phyloP scores from a whole-genome alignment of 1,284 basidiomycete species.

The Marasmius oreades region DNA sequence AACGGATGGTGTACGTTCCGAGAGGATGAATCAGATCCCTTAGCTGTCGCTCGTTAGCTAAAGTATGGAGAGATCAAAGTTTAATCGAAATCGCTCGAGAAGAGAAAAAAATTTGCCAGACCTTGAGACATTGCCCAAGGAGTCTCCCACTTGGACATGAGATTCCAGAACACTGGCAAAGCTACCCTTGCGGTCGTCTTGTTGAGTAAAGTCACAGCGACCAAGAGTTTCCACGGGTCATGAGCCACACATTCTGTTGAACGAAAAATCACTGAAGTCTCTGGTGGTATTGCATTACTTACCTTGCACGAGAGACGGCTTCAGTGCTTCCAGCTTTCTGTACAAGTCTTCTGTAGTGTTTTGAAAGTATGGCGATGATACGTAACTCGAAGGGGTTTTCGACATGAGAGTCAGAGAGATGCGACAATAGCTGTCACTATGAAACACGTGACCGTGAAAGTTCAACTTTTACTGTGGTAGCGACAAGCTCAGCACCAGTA shows the following conservation, averaged over 20 bases:
- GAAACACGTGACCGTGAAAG: neutral
- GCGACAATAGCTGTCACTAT: neutral
- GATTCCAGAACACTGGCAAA: constrained; percentile 51
- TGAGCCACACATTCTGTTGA: constrained; percentile 39
- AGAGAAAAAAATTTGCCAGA: constrained; percentile 19
- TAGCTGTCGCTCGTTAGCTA: constrained; percentile 36
- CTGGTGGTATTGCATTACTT: neutral
- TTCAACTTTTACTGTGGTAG: neutral
- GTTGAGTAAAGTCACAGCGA: constrained; percentile 53
- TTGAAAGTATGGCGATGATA: neutral
- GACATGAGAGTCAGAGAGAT: neutral
- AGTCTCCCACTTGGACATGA: constrained; percentile 50
- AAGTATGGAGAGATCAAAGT: neutral
- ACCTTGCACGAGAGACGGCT: constrained; percentile 45
- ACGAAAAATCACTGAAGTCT: neutral
- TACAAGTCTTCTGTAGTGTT: constrained; percentile 15
- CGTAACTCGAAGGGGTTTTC: neutral
- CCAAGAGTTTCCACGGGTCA: constrained; percentile 52
- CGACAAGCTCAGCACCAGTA: too few species aligned
- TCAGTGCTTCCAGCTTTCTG: constrained; percentile 23
- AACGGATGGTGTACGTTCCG: constrained; percentile 50
- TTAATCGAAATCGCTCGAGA: neutral
- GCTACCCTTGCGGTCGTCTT: constrained; percentile 51
- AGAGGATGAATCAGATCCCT: constrained; percentile 41
- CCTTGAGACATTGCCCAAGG: constrained; percentile 49